Conservation (phyloP, 31 red algal species). For the Endocladia muricata region DNA sequence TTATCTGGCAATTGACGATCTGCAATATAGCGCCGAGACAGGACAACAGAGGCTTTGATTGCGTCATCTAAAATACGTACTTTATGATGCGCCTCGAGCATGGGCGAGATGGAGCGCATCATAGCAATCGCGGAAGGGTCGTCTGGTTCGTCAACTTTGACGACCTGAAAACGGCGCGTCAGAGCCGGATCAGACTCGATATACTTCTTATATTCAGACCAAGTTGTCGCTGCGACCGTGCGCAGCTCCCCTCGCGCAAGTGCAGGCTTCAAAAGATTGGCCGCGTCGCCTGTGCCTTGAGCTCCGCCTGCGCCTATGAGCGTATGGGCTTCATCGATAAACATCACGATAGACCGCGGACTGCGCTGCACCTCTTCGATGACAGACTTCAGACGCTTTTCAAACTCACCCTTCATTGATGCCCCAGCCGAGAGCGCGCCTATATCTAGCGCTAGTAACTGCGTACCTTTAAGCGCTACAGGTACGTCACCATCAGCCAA, state of each 20-base stretch:
- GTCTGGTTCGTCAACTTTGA: slow-evolving; percentile 28
- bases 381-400: neutral
- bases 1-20: slow-evolving; percentile 4
- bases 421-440: slow-evolving; percentile 11
- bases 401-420: slow-evolving; percentile 1
- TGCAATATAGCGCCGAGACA: neutral
- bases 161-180: slow-evolving; percentile 59
- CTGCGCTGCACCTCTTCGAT: neutral
- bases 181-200: slow-evolving; percentile 76
- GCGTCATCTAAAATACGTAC: neutral
- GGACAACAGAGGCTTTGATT: neutral
- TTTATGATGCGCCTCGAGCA: neutral
- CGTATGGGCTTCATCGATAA: slow-evolving; percentile 75
- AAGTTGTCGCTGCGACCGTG: slow-evolving; percentile 73
- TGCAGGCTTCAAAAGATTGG: slow-evolving; percentile 70
- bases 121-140: neutral
- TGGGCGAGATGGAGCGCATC: neutral
- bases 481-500: slow-evolving; percentile 52
- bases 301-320: slow-evolving; percentile 59
- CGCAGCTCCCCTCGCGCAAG: slow-evolving; percentile 67
- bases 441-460: neutral
- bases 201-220: slow-evolving; percentile 69
- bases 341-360: slow-evolving; percentile 24
- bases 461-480: slow-evolving; percentile 17
- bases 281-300: slow-evolving; percentile 54